Percentiles rank a stretch among this genome's conserved stretches.
Evolutionary conservation across 2,329 filamentous ascomycete species (phyloP).

Genomic region (Madurella mycetomatis): DNA sequence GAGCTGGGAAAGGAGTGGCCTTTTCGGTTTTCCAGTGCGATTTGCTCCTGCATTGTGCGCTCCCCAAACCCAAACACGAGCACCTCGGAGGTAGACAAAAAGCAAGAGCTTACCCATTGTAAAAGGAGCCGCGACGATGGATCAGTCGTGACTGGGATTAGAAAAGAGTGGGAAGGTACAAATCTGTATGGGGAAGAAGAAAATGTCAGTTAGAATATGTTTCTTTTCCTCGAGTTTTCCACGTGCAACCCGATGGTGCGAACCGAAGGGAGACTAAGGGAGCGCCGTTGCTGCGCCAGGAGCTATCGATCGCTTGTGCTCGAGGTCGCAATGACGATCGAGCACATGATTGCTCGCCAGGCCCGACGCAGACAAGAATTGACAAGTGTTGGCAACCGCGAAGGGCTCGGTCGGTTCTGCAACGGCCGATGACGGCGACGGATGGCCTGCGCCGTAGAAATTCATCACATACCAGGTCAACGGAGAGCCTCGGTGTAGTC

Average conservation of each 20-base stretch:
- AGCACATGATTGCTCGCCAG: not conserved
- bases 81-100: slow-evolving; percentile 23
- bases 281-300: slow-evolving; percentile 3
- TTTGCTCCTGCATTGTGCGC: too few species aligned
- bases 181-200: slow-evolving; percentile 18
- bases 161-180: slow-evolving; percentile 23
- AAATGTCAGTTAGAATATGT: slow-evolving; percentile 19
- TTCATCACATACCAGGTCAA: slow-evolving; percentile 24
- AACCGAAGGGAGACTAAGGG: not conserved
- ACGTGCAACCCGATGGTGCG: slow-evolving; percentile 5
- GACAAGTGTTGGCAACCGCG: not conserved
- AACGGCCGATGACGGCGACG: not conserved
- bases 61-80: slow-evolving; percentile 15
- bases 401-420: slow-evolving; percentile 4
- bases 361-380: not conserved
- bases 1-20: slow-evolving; percentile 17
- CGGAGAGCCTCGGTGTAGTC: slow-evolving; percentile 24
- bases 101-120: slow-evolving; percentile 45
- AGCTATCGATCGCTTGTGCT: not conserved
- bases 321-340: slow-evolving; percentile 1
- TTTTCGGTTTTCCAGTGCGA: slow-evolving; percentile 11
- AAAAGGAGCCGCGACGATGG: slow-evolving; percentile 28
- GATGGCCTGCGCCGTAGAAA: slow-evolving; percentile 3
- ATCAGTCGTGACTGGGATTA: slow-evolving; percentile 9
- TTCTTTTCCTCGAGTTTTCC: not conserved